Base-by-base conservation (phyloP, 106 monocot genomes). In the Triglochin maritima region DNA sequence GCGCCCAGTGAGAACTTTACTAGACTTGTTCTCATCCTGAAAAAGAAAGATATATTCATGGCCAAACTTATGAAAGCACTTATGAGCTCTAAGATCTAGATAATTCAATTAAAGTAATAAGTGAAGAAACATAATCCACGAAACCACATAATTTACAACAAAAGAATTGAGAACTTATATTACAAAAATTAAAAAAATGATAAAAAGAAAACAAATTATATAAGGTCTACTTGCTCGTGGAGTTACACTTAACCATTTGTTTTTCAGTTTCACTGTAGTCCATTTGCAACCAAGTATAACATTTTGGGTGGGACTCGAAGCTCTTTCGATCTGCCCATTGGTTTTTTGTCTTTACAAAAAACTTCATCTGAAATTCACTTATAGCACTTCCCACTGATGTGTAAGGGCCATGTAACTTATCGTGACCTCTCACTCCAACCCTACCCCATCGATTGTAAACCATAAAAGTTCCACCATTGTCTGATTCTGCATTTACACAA, bases 401-500 rank as follows among this genome's bases (percentile, higher is more conserved):
- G 64, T 65, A 95, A 14, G 87, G 90, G 43, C 86, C 93, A 48
- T 73, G 73, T 59, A 95, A 64, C 68, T 90, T 90, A 53, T 90
- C 79, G 76, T 90, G 90, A 65, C 94, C 94, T 78, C 61, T 87
- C 7, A 85, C 81, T 72, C 94, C 94, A 62, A 90, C 90, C 76
- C 94, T 82, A 56, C 94, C 94, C 94, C 94, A 95, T 80, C 94
- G 85, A 69, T 73, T 78, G 79, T 87, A 95, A 70, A 90, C 81
- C 82, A 83, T 85, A 68, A 71, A 95, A 17, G 66, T 81, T 46
- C 71, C 72, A 66, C 85, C 90, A 83, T 78, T 78, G 70, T 90
- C 94, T 67, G 90, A 85, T 79, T 95, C 94, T 95, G 81, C 59
- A 89, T 54, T 13, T 17, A 29, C 16, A 49, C 54, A 52, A 60